A percentile compares a stretch with the other conserved stretches of the same genome.
phyloP scores from a whole-genome alignment of 228 moss, liverwort and hornwort genomes.

The Sphagnum fallax region DNA sequence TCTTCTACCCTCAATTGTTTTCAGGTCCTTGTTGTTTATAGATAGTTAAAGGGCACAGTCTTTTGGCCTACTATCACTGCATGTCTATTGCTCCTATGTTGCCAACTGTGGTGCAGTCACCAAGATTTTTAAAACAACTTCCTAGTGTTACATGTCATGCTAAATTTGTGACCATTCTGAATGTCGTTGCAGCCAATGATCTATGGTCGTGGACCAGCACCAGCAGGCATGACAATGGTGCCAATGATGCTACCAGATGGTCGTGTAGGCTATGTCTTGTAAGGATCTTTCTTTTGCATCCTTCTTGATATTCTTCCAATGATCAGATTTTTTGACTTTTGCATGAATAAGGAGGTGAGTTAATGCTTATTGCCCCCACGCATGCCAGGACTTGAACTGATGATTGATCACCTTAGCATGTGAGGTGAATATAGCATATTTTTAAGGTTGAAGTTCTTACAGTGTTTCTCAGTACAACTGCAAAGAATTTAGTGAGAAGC shows the following conservation, averaged over 20 bases:
- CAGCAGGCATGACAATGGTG: conserved; percentile 99
- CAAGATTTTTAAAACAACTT: too few relatives aligned
- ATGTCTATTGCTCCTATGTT: too few relatives aligned
- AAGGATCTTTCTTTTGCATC: conserved; percentile 20
- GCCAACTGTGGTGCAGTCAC: too few relatives aligned
- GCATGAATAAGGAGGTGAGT: too few relatives aligned
- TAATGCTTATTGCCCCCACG: neutral
- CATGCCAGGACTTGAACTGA: neutral
- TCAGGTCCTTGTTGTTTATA: neutral
- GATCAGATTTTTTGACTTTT: neutral
- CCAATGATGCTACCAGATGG: conserved; percentile 99
- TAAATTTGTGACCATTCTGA: neutral
- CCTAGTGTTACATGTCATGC: too few relatives aligned
- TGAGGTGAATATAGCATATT: neutral
- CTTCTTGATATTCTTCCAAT: neutral
- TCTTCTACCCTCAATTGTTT: neutral
- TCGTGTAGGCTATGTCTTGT: conserved; percentile 97
- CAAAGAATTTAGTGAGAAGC: neutral
- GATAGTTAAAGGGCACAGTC: neutral
- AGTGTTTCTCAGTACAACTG: neutral
- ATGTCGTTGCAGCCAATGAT: conserved; percentile 75
- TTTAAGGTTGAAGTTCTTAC: neutral
- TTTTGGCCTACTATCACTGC: too few relatives aligned
- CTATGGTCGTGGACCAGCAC: conserved; percentile 95
- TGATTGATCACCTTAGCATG: neutral